These are phyloP conservation scores for Fusarium chuoi DNA, from an alignment of 2,329 filamentous ascomycete genomes.

Conservation along the genomic window DNA sequence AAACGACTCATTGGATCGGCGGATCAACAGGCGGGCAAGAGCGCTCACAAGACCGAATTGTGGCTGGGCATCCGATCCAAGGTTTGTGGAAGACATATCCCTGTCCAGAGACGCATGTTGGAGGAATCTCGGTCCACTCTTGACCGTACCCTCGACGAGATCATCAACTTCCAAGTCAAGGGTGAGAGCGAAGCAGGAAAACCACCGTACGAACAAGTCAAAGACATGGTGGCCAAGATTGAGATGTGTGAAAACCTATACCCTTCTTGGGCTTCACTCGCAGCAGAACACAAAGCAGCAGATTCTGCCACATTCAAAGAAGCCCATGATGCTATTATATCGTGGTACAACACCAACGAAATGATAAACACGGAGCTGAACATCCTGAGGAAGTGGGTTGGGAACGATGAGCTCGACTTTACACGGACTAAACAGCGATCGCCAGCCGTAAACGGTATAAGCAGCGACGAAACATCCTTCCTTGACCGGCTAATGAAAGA, in stretches of 20 bases:
- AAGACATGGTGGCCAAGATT: conserved; percentile 89
- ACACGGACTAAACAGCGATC: conserved; percentile 77
- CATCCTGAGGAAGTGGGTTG: conserved; percentile 95
- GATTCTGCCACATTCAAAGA: conserved; percentile 81
- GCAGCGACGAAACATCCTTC: conserved; percentile 89
- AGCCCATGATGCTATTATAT: conserved; percentile 87
- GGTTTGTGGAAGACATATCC: conserved; percentile 82
- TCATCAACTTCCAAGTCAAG: conserved; percentile 93
- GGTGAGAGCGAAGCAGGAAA: conserved; percentile 93
- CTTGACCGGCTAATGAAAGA: conserved; percentile 95
- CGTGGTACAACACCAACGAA: conserved; percentile 97
- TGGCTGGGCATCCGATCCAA: conserved; percentile 91
- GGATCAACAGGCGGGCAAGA: conserved; percentile 66
- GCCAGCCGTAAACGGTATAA: conserved; percentile 73
- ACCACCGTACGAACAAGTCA: conserved; percentile 86
- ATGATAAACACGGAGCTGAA: conserved; percentile 95
- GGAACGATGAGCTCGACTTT: conserved; percentile 95
- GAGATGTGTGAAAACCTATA: conserved; percentile 89
- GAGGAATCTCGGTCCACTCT: conserved; percentile 83
- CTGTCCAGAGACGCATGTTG: conserved; percentile 86
- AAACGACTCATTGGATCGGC: conserved; percentile 87
- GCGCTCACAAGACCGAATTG: conserved; percentile 79
- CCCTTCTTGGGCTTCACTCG: conserved; percentile 80
- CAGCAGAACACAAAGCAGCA: conserved; percentile 78
- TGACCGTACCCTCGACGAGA: conserved; percentile 82